Conservation (phyloP, 495 filamentous ascomycete genomes). For the Aspergillus panamensis region DNA sequence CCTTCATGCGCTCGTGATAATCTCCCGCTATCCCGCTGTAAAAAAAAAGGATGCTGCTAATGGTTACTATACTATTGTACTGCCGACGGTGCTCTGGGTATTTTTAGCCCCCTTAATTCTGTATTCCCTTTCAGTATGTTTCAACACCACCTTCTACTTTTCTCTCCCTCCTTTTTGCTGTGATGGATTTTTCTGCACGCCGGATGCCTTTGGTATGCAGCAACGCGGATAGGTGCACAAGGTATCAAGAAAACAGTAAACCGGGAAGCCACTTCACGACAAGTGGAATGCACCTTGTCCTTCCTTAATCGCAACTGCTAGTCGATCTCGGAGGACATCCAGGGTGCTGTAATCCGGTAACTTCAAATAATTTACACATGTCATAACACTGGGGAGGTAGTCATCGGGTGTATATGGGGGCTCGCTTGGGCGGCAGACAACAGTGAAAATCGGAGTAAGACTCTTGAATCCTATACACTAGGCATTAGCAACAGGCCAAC, state of each 20-base stretch:
- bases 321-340: conserved; percentile 66
- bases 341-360: conserved; percentile 90
- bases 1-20: conserved; percentile 19
- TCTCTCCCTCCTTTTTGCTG: neutral
- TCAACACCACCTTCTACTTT: too few species aligned
- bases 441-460: conserved; percentile 96
- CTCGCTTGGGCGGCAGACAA: conserved; percentile 97
- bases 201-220: neutral
- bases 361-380: conserved; percentile 98
- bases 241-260: neutral
- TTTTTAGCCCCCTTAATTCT: neutral
- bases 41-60: conserved; percentile 7
- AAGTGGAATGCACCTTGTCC: conserved; percentile 99
- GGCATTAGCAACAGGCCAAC: conserved; percentile 24
- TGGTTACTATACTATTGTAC: conserved; percentile 11
- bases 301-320: conserved; percentile 86
- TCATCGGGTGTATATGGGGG: conserved; percentile 92
- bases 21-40: neutral
- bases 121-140: too few species aligned
- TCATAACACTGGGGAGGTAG: conserved; percentile 98
- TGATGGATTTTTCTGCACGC: neutral
- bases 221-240: neutral
- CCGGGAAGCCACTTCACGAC: conserved; percentile 49
- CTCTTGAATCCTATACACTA: conserved; percentile 78
- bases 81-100: neutral